Percentiles rank a stretch among this genome's conserved stretches.
Conservation (phyloP, 306 rosid species). For the Cyamopsis tetragonoloba region DNA sequence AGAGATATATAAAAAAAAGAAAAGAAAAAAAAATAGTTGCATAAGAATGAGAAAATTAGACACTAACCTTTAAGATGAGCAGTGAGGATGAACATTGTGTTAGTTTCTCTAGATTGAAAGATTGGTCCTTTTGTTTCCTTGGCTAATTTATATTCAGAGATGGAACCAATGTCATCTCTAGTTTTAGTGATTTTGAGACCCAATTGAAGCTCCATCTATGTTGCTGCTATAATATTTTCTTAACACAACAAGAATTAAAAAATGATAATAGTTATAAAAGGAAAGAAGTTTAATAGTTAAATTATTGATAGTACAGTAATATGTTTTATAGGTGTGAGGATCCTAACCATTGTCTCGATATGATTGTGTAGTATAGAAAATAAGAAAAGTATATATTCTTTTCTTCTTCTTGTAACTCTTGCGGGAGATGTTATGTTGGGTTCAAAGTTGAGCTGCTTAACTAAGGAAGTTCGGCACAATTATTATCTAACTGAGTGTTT, state of each 20-base stretch:
- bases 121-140: constrained; percentile 41
- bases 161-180: constrained; percentile 39
- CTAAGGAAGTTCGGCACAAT: no score
- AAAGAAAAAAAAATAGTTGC: not conserved
- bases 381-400: constrained; percentile 27
- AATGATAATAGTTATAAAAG: not conserved
- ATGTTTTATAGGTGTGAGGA: not conserved
- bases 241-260: not conserved
- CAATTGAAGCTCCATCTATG: constrained; percentile 61
- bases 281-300: not conserved
- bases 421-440: not conserved
- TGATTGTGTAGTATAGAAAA: not conserved
- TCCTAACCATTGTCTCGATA: not conserved
- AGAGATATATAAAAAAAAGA: no score
- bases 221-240: constrained; percentile 9
- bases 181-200: constrained; percentile 64
- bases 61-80: constrained; percentile 67
- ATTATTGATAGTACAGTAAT: not conserved
- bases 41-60: not conserved
- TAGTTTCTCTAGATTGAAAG: constrained; percentile 54
- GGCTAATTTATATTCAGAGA: constrained; percentile 41
- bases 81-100: constrained; percentile 54
- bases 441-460: no score
- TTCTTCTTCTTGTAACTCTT: constrained; percentile 6
- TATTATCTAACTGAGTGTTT: no score